phyloP scores from a whole-genome alignment of 176 grass and related monocot species.

The Aegilops bicornis region DNA sequence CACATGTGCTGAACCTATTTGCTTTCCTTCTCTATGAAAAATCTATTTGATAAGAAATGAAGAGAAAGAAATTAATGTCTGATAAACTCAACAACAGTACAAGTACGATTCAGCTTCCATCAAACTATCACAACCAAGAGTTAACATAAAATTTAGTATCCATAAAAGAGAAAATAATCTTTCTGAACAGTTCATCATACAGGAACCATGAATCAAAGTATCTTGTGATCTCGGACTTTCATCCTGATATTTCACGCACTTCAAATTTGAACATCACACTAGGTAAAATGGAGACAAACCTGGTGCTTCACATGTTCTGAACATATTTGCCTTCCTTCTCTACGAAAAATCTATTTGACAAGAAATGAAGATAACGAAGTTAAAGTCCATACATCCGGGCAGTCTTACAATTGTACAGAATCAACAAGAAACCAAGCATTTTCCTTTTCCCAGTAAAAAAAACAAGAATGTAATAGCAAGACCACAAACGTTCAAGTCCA shows the following conservation, averaged over 20 bases:
- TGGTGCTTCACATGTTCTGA: not conserved
- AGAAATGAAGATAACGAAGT: not conserved
- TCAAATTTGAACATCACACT: not conserved
- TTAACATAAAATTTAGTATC: not conserved
- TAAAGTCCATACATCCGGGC: not conserved
- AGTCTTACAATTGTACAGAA: not conserved
- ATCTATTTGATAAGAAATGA: not conserved
- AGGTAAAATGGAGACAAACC: slow-evolving; percentile 23
- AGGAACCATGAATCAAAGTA: not conserved
- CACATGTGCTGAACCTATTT: not conserved
- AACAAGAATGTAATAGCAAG: not conserved
- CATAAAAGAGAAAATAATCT: slow-evolving; percentile 11
- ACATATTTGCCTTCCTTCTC: not conserved
- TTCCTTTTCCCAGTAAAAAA: no score
- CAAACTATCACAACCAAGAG: not conserved
- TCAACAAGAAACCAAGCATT: not conserved
- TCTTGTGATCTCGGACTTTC: slow-evolving; percentile 7
- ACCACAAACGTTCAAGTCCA: not conserved
- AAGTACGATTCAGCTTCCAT: not conserved
- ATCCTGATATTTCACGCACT: not conserved
- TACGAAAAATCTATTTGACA: slow-evolving; percentile 1
- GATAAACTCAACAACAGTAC: not conserved
- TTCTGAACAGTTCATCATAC: not conserved
- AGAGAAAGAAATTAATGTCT: not conserved
- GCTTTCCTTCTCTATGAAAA: not conserved